Evolutionary conservation across 1,139 yeast species (phyloP).

Genomic region (Pichia kudriavzevii): DNA sequence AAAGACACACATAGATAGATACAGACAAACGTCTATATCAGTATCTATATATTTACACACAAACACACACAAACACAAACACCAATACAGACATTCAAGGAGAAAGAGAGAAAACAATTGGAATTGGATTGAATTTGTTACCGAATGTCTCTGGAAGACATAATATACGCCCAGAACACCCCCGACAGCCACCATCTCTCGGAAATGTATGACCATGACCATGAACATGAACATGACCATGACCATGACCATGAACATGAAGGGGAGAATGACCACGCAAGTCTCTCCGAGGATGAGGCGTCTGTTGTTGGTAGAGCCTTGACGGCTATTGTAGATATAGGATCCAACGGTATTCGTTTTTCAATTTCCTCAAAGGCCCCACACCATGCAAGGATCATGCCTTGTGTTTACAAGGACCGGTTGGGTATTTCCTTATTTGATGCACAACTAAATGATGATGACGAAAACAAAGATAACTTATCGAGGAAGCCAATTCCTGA

Average conservation of each 20-base stretch:
- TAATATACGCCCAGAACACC: conserved; percentile 6
- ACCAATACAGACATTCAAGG: conserved; percentile 7
- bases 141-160: conserved; percentile 11
- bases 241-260: conserved; percentile 21
- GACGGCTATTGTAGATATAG: conserved; percentile 60
- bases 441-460: conserved; percentile 38
- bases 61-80: neutral
- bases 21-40: no score
- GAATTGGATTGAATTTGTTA: neutral
- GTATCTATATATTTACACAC: neutral
- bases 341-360: conserved; percentile 61
- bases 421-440: conserved; percentile 60
- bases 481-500: conserved; percentile 46
- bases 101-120: no score
- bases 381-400: conserved; percentile 61
- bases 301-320: conserved; percentile 46
- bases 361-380: conserved; percentile 58
- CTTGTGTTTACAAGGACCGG: conserved; percentile 62
- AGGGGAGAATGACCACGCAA: conserved; percentile 20
- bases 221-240: conserved; percentile 6
- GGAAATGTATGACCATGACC: conserved; percentile 21
- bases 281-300: conserved; percentile 41
- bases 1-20: no score
- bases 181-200: conserved; percentile 25
- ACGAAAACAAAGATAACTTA: conserved; percentile 17